Evolutionary conservation across 805 yeast species (phyloP).

Genomic region (Cyberlindnera amylophila): DNA sequence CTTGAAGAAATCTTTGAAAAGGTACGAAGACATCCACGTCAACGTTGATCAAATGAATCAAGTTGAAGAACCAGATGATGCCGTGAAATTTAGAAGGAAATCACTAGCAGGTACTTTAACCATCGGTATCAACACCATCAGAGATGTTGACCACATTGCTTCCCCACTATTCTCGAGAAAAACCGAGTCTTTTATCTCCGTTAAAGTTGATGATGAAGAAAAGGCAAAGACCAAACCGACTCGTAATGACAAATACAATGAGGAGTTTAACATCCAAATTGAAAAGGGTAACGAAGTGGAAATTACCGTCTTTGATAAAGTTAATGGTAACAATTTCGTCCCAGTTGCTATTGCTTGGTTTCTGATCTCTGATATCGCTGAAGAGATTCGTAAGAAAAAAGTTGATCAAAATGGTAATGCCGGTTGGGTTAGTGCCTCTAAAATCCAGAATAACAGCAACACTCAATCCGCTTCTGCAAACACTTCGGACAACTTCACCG

Average conservation of each 20-base stretch:
- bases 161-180: conserved; percentile 73
- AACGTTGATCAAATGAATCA: conserved; percentile 54
- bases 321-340: conserved; percentile 50
- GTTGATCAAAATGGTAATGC: conserved; percentile 72
- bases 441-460: conserved; percentile 32
- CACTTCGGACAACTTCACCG: conserved; percentile 25
- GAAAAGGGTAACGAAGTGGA: conserved; percentile 93
- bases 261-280: conserved; percentile 73
- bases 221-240: conserved; percentile 72
- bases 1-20: conserved; percentile 75
- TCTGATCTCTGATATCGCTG: conserved; percentile 84
- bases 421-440: conserved; percentile 88
- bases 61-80: conserved; percentile 49
- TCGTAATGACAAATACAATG: conserved; percentile 78
- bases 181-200: conserved; percentile 72
- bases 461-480: conserved; percentile 16
- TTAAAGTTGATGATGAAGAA: conserved; percentile 87
- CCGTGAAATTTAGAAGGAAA: conserved; percentile 72
- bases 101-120: conserved; percentile 80
- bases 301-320: conserved; percentile 78
- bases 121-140: conserved; percentile 67
- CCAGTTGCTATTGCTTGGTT: conserved; percentile 96
- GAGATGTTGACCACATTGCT: conserved; percentile 91
- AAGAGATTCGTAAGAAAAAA: conserved; percentile 88
- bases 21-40: conserved; percentile 86